phyloP scores from a whole-genome alignment of 1,139 yeast genomes.

The Geotrichum carabidarum region DNA sequence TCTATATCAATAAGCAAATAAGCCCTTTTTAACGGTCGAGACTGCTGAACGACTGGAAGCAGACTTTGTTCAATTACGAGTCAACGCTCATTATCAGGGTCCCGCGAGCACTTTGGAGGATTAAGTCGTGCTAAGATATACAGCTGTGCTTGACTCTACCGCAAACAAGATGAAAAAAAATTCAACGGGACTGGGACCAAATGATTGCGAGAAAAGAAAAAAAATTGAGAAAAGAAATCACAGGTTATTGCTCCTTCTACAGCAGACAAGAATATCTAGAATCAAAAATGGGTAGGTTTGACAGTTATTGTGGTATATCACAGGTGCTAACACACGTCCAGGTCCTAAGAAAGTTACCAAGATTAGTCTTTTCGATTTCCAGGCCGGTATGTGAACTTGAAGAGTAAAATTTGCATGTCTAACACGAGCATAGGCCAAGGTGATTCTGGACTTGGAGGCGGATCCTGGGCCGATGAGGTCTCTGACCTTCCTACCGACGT shows the following conservation, averaged over 20 bases:
- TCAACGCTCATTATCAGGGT: too few relatives aligned
- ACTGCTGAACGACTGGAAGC: too few relatives aligned
- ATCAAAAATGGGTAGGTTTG: slow-evolving; percentile 4
- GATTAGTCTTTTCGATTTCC: slow-evolving; percentile 17
- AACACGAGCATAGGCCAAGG: slow-evolving; percentile 1
- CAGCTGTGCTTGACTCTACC: neutral
- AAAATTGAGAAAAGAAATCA: neutral
- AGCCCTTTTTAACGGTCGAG: too few relatives aligned
- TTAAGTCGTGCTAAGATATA: too few relatives aligned
- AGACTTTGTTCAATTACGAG: too few relatives aligned
- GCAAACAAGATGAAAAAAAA: neutral
- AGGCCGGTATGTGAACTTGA: slow-evolving; percentile 9
- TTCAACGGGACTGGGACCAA: neutral
- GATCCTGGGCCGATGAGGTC: slow-evolving; percentile 22
- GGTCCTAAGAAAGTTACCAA: slow-evolving; percentile 17
- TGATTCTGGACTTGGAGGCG: slow-evolving; percentile 53
- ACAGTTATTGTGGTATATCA: neutral
- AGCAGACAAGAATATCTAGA: neutral
- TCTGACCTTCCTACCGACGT: slow-evolving; percentile 18
- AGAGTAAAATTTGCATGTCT: neutral
- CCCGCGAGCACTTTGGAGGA: too few relatives aligned
- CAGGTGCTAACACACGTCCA: neutral
- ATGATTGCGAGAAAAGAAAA: neutral
- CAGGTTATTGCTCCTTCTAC: neutral
- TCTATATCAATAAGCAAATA: too few relatives aligned